Conservation (phyloP, 768 basidiomycete species). For the Suillus paluster region DNA sequence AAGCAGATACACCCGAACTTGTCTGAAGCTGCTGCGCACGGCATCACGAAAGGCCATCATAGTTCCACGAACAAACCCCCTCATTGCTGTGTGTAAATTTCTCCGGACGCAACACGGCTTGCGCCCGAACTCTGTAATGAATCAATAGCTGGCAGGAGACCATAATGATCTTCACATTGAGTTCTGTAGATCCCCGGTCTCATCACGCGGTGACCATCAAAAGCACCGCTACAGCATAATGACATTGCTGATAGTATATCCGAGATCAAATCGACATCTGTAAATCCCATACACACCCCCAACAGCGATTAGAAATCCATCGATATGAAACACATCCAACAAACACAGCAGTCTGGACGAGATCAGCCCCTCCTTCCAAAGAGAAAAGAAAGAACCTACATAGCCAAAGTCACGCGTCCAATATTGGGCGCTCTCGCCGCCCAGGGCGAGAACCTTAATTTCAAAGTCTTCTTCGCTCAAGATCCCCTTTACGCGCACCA, state of each 20-base stretch:
- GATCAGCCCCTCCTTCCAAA: background rate
- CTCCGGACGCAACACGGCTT: background rate
- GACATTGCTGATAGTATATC: background rate
- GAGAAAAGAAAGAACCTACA: conserved; percentile 54
- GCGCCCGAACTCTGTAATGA: background rate
- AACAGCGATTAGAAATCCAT: background rate
- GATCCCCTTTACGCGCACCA: conserved; percentile 88
- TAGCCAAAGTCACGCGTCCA: conserved; percentile 99
- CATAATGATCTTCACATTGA: background rate
- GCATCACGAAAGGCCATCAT: background rate
- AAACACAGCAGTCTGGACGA: conserved; percentile 57
- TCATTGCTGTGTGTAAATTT: background rate
- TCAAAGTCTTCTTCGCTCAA: conserved; percentile 83
- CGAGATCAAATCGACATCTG: conserved; percentile 1
- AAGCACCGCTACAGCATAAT: background rate
- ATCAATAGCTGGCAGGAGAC: background rate
- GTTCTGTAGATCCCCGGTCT: background rate
- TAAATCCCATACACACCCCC: background rate
- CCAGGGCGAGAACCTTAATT: conserved; percentile 78
- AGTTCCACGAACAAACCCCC: background rate
- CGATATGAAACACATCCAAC: background rate
- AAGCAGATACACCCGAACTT: background rate
- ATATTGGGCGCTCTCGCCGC: conserved; percentile 77
- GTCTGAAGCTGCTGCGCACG: background rate
- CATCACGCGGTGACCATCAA: background rate